Evolutionary conservation across 1,139 yeast species (phyloP).

Genomic region (Candida pseudoviswanathii): DNA sequence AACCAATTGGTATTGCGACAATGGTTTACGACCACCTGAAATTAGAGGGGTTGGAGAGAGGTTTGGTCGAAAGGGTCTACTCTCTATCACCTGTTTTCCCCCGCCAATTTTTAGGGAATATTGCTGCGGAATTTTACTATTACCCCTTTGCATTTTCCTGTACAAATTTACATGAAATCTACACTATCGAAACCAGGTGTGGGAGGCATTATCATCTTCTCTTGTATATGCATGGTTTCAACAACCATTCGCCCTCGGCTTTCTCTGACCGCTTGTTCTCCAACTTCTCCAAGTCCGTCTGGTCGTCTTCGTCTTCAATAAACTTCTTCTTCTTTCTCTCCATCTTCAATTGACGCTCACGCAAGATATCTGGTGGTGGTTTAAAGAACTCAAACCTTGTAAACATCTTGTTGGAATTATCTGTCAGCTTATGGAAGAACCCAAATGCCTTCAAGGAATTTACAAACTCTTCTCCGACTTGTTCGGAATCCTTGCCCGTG

Average conservation of each 20-base stretch:
- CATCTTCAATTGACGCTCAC: conserved; percentile 64
- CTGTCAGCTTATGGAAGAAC: conserved; percentile 85
- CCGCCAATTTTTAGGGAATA: too few species aligned
- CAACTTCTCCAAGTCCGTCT: conserved; percentile 59
- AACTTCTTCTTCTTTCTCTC: conserved; percentile 69
- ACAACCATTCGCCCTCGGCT: conserved; percentile 84
- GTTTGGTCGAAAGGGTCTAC: too few species aligned
- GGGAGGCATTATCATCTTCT: conserved; percentile 54
- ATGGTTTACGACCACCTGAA: neutral
- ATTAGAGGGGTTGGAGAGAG: neutral
- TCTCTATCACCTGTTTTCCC: too few species aligned
- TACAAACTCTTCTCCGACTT: conserved; percentile 72
- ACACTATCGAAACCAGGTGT: neutral
- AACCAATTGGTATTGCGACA: conserved; percentile 1
- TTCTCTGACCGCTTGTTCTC: conserved; percentile 54
- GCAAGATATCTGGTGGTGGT: conserved; percentile 71
- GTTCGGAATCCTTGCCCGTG: conserved; percentile 30
- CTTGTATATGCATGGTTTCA: conserved; percentile 95
- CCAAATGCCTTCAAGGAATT: conserved; percentile 76
- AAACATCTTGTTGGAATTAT: conserved; percentile 89
- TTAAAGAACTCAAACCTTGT: conserved; percentile 91
- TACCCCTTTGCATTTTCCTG: neutral
- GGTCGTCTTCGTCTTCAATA: conserved; percentile 73
- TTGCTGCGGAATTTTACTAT: too few species aligned
- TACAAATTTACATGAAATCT: neutral